Base-by-base conservation (phyloP, 1,284 basidiomycete genomes). In the Sporisorium reilianum region DNA sequence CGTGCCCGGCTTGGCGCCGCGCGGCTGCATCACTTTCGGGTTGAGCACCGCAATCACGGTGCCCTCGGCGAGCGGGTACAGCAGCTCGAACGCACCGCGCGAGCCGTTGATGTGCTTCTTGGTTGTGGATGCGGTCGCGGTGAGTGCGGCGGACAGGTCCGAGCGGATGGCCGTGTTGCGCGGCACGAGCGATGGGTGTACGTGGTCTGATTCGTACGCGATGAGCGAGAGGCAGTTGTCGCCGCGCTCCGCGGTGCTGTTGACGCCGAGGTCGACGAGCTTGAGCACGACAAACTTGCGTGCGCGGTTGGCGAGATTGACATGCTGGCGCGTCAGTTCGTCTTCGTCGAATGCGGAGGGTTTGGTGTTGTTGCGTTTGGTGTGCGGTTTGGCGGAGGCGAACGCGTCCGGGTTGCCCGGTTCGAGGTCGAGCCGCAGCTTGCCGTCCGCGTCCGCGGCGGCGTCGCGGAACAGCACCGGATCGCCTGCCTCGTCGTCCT, bases 21-120 rank as follows among this genome's bases (percentile, higher is more conserved):
- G 41, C 14, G 94, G 93, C 78, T 92, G 93, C 58, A 96, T 86
- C 40, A 98, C 89, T 64, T 89, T 89, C 0, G 96, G 95, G 81
- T 96, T 97, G 26, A 98, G 86, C 36, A 99, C 88, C 0, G 94
- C 93, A 26, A 99, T 87, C 3, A 98, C 92, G 49, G 93, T 91
- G 1, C 96, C 96, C 70, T 94, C 92, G 51, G 89, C 90, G 67
- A 96, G 86, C 82, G 93, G 93, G 62, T 92, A 91, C 85, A 93
- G 89, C 71, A 87, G 88, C 84, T 98, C 96, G 81, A 93, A 99
- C 0, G 95, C 95, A 7, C 96, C 95, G 2, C 90, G 89, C 71
- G 93, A 95, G 0, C 96, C 95, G 1, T 95, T 95, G 66, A 88
- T 89, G 83, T 94, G 96, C 0, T 90, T 77, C 78, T 90, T 92